phyloP scores from a whole-genome alignment of 345 rosid genomes.

The Cochlearia excelsa region DNA sequence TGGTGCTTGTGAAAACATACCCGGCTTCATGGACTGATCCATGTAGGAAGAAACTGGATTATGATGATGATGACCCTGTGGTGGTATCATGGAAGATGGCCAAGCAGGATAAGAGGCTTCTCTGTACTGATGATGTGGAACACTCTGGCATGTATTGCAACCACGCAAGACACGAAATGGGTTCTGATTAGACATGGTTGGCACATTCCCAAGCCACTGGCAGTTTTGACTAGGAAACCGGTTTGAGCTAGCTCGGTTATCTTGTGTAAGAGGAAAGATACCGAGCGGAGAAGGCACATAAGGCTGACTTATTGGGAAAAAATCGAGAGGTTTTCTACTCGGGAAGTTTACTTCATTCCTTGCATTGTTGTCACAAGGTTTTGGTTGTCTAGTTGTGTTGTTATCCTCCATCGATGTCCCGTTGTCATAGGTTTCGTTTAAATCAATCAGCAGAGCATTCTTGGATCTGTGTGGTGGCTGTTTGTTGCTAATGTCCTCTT shows the following conservation, averaged over 20 bases:
- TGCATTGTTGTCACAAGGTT: conserved; percentile 40
- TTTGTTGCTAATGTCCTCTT: conserved; percentile 37
- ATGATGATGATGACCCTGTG: conserved; percentile 35
- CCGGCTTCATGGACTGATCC: conserved; percentile 38
- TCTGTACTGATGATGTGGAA: conserved; percentile 44
- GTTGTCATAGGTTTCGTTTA: conserved; percentile 42
- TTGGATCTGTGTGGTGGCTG: conserved; percentile 35
- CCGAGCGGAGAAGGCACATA: conserved; percentile 39
- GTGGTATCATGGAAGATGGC: conserved; percentile 45
- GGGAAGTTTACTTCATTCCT: conserved; percentile 39
- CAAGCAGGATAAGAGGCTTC: conserved; percentile 46
- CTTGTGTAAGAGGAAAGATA: conserved; percentile 43
- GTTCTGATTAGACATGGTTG: conserved; percentile 36
- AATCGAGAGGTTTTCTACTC: conserved; percentile 34
- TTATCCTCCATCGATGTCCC: conserved; percentile 45
- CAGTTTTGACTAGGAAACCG: conserved; percentile 46
- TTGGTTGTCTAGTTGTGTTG: conserved; percentile 42
- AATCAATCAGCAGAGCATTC: conserved; percentile 43
- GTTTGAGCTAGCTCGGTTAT: conserved; percentile 40
- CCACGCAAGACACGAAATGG: conserved; percentile 39
- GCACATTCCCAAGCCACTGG: conserved; percentile 47
- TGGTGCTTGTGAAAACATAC: conserved; percentile 38
- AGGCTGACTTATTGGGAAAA: conserved; percentile 46
- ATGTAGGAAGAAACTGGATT: conserved; percentile 41
- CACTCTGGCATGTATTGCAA: conserved; percentile 48